Base-by-base conservation (phyloP, 306 rosid genomes). In the Acacia confusa region DNA sequence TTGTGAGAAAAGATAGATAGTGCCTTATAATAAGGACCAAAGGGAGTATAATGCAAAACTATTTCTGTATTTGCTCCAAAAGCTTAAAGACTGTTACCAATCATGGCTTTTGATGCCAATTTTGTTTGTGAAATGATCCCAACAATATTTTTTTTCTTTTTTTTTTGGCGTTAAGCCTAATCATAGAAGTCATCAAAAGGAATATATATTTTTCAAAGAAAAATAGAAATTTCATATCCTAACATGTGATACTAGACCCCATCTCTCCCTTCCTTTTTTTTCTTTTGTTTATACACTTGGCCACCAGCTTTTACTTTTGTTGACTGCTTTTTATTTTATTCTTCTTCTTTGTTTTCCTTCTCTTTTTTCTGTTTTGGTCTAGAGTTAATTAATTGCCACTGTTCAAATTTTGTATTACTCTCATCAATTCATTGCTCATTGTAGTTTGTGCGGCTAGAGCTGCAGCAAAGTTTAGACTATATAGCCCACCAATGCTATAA, bases 171-270 rank as follows among this genome's bases (percentile, higher is more conserved):
- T 7, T 81, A 75, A 72, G 80, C 82, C 85, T 83, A 90, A 90
- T 89, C 97, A 95, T 90, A 83, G 90, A 95, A 93, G 93, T 90
- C 97, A 92, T 85, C 89, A 88, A 92, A 93, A 92, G 92, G 88
- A 88, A 90, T 64, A 77, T 76, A 55, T 48, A 47, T 24, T 10
- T 7, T 7, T 16, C 0, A 6, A 20, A 20, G 7, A n/a, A 0
- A 83, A 81, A 78, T 22, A 55, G 63, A 82, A 84, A 86, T 80
- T 72, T 61, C 57, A 87, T 81, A 86, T 87, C 87, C 88, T 61
- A 86, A 85, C 91, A 83, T 75, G 88, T 91, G 92, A 86, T 20
- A 78, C 79, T 76, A 84, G 85, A 85, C 85, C 78, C 78, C 82
- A 79, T 85, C 85, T 82, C 82, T 85, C 58, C 58, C 85, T 88